Evolutionary conservation across 2,329 filamentous ascomycete species (phyloP), one percentile per base, ranked within the genome.

Genomic region (Orbilia javanica): DNA sequence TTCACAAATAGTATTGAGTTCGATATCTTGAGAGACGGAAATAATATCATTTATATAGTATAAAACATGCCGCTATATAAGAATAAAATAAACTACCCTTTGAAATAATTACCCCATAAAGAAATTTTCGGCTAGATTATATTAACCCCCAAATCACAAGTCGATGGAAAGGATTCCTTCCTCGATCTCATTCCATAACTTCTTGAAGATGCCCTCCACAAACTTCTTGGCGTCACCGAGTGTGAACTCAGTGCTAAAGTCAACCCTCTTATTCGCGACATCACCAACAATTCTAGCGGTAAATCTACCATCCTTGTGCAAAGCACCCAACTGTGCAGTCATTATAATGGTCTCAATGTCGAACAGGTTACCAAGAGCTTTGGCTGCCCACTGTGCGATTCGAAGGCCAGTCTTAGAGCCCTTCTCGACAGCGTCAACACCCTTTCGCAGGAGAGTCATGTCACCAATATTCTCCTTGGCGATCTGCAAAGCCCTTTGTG

Each of bases 171-270:
- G 60, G 15, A 64, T 22, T 22, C 63, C 63, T 39, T 53, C 7
- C 29, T 66, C 63, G 20, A 66, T 66, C 27, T 66, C 63, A 42
- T 50, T 27, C 63, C 63, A 66, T 46, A 66, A 39, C 20, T 66
- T 66, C 46, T 66, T 66, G 46, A 66, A 66, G 42, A 66, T 66
- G 22, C 31, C 60, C 22, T 48, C 60, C 25, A 64, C 39, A 22
- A 64, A 64, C 31, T 31, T 31, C 42, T 64, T 64, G 1, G 60
- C 60, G 15, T 64, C 60, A 64, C 60, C 55, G 11, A 64, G 39
- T 20, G 60, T 64, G 22, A 64, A 64, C 6, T 64, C 60, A 3
- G 44, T 64, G 1, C 4, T 34, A 34, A 64, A 64, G 44, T 64
- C 60, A 8, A 64, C 42, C 11, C 42, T 64, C 60, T 64, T 64